Evolutionary conservation across 305 asterid species (phyloP), one percentile per base, ranked within the genome.

Genomic region (Rubia tinctorum): DNA sequence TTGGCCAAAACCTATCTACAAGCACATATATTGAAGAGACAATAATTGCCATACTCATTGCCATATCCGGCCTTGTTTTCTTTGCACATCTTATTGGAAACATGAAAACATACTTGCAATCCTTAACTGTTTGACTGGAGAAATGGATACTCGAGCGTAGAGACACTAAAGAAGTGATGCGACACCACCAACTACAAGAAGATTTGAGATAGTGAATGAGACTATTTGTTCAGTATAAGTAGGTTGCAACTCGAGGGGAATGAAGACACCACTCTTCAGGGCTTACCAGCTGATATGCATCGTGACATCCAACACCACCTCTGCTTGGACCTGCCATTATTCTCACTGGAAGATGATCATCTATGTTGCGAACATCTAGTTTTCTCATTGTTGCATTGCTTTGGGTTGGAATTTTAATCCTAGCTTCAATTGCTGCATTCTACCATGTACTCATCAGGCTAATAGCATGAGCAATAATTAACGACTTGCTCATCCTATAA

Each of bases 161-260:
- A 76, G 98, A 93, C 77, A 91, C 97, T 1, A 97, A 93, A 82
- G 98, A 93, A 83, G 90, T 97, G 98, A 93, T 90, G 98, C 69
- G 84, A 72, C 98, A 93, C 77, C 93, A 97, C n/a, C 98, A 93
- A 75, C 97, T 93, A 60, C 98, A 96, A 6, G 97, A 90, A 76
- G 93, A 89, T 78, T 72, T 93, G 84, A 86, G 91, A 82, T 80
- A 78, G 45, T 96, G 91, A 0, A 95, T 89, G 68, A 82, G 98
- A 74, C 97, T 96, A 69, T 93, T 78, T 79, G 97, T 88, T 77
- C 98, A 93, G 60, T 93, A 91, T 60, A 93, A 90, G 80, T 93
- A 97, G 98, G 90, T 90, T 75, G 97, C 98, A 69, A 91, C 98
- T 61, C 89, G 98, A 77, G 97, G 98, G 77, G 98, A 83, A 93